phyloP scores from a whole-genome alignment of 2,329 filamentous ascomycete genomes.

The Biscogniauxia marginata region DNA sequence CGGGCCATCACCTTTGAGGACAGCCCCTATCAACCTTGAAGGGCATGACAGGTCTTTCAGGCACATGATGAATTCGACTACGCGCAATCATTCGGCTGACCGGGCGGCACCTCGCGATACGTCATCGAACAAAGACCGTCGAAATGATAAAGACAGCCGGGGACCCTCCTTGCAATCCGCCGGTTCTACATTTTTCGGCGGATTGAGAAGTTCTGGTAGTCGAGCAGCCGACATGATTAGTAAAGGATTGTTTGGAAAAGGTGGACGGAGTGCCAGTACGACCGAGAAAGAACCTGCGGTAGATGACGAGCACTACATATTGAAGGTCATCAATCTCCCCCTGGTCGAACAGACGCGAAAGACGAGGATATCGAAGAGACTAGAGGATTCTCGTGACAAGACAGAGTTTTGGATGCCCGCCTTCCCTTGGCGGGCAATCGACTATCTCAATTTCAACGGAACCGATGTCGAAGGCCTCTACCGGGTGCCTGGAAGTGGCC shows the following conservation, averaged over 20 bases:
- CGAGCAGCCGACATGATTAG: slow-evolving; percentile 79
- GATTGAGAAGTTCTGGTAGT: slow-evolving; percentile 68
- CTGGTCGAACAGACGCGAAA: slow-evolving; percentile 86
- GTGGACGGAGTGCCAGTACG: slow-evolving; percentile 68
- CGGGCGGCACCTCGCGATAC: slow-evolving; percentile 50
- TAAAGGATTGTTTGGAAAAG: slow-evolving; percentile 80
- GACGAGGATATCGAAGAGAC: slow-evolving; percentile 84
- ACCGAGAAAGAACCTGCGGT: slow-evolving; percentile 63
- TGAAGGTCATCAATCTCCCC: slow-evolving; percentile 82
- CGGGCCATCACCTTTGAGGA: slow-evolving; percentile 50
- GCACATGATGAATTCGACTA: slow-evolving; percentile 63
- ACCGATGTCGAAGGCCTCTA: slow-evolving; percentile 94
- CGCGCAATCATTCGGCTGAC: slow-evolving; percentile 73
- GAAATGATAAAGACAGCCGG: slow-evolving; percentile 47
- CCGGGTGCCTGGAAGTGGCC: slow-evolving; percentile 84
- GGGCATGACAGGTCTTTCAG: slow-evolving; percentile 64
- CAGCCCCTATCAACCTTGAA: slow-evolving; percentile 56
- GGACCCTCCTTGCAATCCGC: slow-evolving; percentile 53
- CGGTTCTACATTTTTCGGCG: slow-evolving; percentile 66
- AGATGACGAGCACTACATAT: slow-evolving; percentile 79
- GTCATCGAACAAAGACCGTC: slow-evolving; percentile 40
- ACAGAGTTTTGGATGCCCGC: slow-evolving; percentile 99
- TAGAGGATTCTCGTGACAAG: slow-evolving; percentile 88
- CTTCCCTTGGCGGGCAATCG: slow-evolving; percentile 91
- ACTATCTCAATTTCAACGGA: slow-evolving; percentile 93